phyloP scores from a whole-genome alignment of 2,329 filamentous ascomycete species.

The Penicillium aurantiogriseum region DNA sequence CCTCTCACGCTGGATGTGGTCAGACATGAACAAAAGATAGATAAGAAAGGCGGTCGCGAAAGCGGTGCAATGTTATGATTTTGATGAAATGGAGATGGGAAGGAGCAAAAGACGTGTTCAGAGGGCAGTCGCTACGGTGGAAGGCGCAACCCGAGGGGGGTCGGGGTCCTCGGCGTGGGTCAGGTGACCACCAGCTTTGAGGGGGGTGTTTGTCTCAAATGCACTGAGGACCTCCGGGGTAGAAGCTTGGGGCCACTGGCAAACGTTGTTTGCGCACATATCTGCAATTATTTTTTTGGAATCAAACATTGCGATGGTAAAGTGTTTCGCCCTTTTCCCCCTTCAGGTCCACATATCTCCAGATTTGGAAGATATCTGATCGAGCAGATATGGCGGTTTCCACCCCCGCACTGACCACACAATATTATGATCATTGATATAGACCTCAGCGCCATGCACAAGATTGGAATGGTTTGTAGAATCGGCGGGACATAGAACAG shows the following conservation, averaged over 20 bases:
- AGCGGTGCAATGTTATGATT: not conserved
- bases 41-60: not conserved
- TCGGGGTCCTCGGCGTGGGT: constrained; percentile 12
- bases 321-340: not conserved
- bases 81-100: constrained; percentile 7
- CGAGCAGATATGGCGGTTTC: constrained; percentile 12
- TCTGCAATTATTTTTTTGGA: not conserved
- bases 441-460: not conserved
- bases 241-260: constrained; percentile 6
- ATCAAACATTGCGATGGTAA: not conserved
- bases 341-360: not conserved
- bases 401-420: constrained; percentile 27
- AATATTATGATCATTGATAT: constrained; percentile 11
- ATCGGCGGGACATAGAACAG: not conserved
- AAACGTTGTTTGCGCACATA: not conserved
- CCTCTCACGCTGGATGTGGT: constrained; percentile 69
- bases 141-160: constrained; percentile 6
- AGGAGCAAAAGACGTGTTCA: constrained; percentile 10
- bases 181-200: constrained; percentile 21
- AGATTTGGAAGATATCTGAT: constrained; percentile 8
- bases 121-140: constrained; percentile 2
- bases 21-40: constrained; percentile 24
- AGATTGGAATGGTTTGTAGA: not conserved
- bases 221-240: constrained; percentile 20
- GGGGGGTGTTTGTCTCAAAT: constrained; percentile 8